Evolutionary conservation across 345 rosid genomes (phyloP).

Genomic region (Populus alba): DNA sequence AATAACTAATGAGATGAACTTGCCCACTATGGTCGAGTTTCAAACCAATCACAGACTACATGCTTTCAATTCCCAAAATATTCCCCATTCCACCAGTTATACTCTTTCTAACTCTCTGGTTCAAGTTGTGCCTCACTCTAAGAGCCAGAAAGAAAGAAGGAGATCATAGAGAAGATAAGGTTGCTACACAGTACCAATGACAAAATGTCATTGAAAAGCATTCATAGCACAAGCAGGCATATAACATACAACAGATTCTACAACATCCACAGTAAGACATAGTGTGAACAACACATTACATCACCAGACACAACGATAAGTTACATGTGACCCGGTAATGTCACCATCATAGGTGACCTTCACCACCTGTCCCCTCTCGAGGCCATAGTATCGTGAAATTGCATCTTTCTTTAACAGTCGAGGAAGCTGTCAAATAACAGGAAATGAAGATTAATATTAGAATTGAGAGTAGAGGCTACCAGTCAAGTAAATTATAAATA

Average conservation of each 20-base stretch:
- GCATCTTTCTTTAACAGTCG: conserved; percentile 36
- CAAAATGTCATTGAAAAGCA: too few relatives aligned
- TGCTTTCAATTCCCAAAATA: too few relatives aligned
- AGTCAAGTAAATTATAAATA: conserved; percentile 25
- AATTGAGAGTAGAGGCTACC: background rate
- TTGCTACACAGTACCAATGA: background rate
- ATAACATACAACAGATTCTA: background rate
- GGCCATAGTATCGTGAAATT: conserved; percentile 39
- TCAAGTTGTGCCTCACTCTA: too few relatives aligned
- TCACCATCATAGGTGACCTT: conserved; percentile 33
- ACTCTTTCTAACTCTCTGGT: too few relatives aligned
- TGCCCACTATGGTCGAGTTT: too few relatives aligned
- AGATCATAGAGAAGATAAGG: background rate
- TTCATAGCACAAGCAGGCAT: background rate
- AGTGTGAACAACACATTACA: background rate
- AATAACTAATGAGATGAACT: too few relatives aligned
- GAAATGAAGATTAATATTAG: background rate
- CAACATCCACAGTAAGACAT: background rate
- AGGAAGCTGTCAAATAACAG: conserved; percentile 27
- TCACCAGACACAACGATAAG: conserved; percentile 40
- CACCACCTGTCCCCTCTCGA: conserved; percentile 43
- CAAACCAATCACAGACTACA: too few relatives aligned
- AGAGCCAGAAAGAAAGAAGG: background rate
- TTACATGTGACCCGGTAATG: conserved; percentile 21
- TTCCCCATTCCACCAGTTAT: too few relatives aligned